Evolutionary conservation across 352 stramenopile species (phyloP).

Genomic region (Pythium oligandrum): DNA sequence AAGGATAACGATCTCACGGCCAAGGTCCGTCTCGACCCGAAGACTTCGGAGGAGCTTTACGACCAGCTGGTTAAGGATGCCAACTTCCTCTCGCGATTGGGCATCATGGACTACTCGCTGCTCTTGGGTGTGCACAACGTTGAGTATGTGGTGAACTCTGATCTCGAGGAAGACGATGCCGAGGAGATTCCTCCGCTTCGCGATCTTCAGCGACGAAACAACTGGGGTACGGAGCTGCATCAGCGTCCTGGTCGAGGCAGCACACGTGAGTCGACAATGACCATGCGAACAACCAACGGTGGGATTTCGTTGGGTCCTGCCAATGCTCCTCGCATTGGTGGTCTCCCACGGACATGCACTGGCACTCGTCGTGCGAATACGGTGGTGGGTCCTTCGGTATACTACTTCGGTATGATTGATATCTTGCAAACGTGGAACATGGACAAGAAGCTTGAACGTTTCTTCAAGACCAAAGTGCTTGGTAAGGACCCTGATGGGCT

Average conservation of each 20-base stretch:
- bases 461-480: slow-evolving; percentile 83
- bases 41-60: slow-evolving; percentile 77
- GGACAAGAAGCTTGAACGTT: slow-evolving; percentile 88
- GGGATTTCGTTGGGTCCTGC: not conserved
- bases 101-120: slow-evolving; percentile 92
- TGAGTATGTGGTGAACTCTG: slow-evolving; percentile 83
- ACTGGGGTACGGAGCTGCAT: slow-evolving; percentile 18
- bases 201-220: slow-evolving; percentile 13
- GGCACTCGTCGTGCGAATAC: slow-evolving; percentile 79
- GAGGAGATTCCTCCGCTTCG: slow-evolving; percentile 13
- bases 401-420: slow-evolving; percentile 88
- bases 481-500: slow-evolving; percentile 75
- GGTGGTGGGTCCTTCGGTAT: slow-evolving; percentile 82
- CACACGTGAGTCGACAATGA: slow-evolving; percentile 15
- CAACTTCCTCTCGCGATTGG: slow-evolving; percentile 75
- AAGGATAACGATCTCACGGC: slow-evolving; percentile 87
- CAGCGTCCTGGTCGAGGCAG: slow-evolving; percentile 24
- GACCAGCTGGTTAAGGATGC: slow-evolving; percentile 83
- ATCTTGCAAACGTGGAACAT: slow-evolving; percentile 89
- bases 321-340: slow-evolving; percentile 11
- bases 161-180: slow-evolving; percentile 49
- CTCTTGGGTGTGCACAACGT: slow-evolving; percentile 87
- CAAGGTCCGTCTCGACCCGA: slow-evolving; percentile 70
- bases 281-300: not conserved
- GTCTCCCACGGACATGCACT: slow-evolving; percentile 51